Percentiles rank a stretch among this genome's conserved stretches.
These are phyloP conservation scores for Leccinum ochraceum DNA, from an alignment of 768 basidiomycete genomes.

Conservation along the genomic window DNA sequence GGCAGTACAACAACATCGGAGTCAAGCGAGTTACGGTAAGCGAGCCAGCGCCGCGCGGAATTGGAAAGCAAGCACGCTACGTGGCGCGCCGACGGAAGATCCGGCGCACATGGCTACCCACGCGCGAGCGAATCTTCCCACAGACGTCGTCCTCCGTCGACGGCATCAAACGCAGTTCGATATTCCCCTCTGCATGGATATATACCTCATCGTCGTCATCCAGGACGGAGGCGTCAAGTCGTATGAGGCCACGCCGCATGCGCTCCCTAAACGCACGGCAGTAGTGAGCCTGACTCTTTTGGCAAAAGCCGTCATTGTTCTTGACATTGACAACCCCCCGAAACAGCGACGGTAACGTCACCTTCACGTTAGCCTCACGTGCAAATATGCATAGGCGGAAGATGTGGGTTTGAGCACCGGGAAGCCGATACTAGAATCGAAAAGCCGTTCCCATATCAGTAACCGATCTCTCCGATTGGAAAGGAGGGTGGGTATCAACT, in stretches of 20 bases:
- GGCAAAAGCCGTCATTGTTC: constrained; percentile 12
- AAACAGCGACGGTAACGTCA: constrained; percentile 29
- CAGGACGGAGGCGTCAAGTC: constrained; percentile 14
- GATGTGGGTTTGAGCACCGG: constrained; percentile 28
- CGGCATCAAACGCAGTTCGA: constrained; percentile 22
- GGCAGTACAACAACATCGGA: constrained; percentile 1
- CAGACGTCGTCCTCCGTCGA: constrained; percentile 8
- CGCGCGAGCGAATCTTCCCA: constrained; percentile 20
- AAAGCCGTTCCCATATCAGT: constrained; percentile 6
- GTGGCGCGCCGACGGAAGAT: constrained; percentile 19
- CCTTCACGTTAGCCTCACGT: constrained; percentile 30
- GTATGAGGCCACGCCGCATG: constrained; percentile 25
- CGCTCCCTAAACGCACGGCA: constrained; percentile 28
- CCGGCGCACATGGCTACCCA: constrained; percentile 32
- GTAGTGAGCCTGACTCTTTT: constrained; percentile 18
- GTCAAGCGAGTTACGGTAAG: constrained; percentile 6
- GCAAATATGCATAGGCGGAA: constrained; percentile 34
- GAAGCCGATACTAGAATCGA: constrained; percentile 24
- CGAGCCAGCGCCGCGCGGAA: constrained; percentile 19
- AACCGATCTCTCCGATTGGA: background rate
- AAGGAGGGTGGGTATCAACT: constrained; percentile 13
- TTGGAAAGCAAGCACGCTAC: background rate
- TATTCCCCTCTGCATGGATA: constrained; percentile 31
- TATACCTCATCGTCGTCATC: constrained; percentile 33
- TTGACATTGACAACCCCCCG: constrained; percentile 31